Conservation (phyloP, 2,329 filamentous ascomycete genomes). For the Aureobasidium sp. region DNA sequence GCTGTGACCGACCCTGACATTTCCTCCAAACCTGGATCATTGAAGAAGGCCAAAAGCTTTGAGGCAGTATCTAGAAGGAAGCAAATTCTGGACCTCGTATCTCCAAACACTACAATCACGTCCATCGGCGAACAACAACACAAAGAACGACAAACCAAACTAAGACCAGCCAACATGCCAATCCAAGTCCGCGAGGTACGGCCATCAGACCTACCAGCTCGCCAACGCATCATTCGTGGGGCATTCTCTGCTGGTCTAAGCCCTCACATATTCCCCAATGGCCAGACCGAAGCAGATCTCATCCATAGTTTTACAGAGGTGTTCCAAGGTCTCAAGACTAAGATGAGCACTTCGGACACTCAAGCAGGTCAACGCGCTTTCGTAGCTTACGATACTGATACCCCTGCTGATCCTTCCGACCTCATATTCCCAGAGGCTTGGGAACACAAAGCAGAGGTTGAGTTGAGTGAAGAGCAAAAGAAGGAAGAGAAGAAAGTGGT, state of each 20-base stretch:
- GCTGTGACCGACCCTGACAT: no score
- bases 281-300: constrained; percentile 16
- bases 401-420: not conserved
- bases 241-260: constrained; percentile 24
- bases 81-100: no score
- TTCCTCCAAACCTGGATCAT: no score
- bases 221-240: constrained; percentile 17
- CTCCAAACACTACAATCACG: no score
- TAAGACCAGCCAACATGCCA: constrained; percentile 16
- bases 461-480: not conserved
- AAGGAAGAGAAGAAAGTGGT: not conserved
- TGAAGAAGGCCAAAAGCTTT: no score
- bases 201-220: constrained; percentile 18
- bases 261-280: constrained; percentile 23
- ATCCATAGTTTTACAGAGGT: constrained; percentile 8
- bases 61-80: no score
- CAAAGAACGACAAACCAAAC: not conserved
- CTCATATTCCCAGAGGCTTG: not conserved
- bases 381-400: constrained; percentile 6
- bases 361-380: not conserved
- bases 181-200: constrained; percentile 21
- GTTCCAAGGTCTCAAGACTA: not conserved
- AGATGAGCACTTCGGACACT: not conserved
- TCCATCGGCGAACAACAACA: no score
- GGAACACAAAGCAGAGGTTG: not conserved